A percentile compares a stretch with the other conserved stretches of the same genome.
Evolutionary conservation across 2,329 filamentous ascomycete species (phyloP).

Genomic region (Blastomyces emzantsi): DNA sequence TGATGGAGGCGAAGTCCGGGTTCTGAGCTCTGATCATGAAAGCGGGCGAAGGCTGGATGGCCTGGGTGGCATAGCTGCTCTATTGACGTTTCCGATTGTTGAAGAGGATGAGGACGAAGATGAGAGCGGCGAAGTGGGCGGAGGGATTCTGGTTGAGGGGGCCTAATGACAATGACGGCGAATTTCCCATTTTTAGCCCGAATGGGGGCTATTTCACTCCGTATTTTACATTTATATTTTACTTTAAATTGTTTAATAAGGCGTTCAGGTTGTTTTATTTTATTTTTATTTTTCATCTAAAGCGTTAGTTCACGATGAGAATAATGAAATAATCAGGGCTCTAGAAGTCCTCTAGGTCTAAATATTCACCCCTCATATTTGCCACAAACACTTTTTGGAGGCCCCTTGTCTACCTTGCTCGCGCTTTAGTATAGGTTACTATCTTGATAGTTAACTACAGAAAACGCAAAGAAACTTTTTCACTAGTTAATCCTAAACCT

Average conservation of each 20-base stretch:
- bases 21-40: constrained; percentile 91
- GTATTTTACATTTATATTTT: neutral
- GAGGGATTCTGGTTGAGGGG: neutral
- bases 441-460: no score
- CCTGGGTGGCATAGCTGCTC: constrained; percentile 78
- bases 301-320: neutral
- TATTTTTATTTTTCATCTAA: neutral
- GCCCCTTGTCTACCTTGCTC: neutral
- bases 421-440: neutral
- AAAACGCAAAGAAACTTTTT: no score
- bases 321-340: neutral
- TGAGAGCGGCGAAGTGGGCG: neutral
- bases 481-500: no score
- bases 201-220: neutral
- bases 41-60: constrained; percentile 78
- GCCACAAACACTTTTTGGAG: neutral
- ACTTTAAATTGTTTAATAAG: neutral
- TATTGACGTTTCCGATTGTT: constrained; percentile 77
- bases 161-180: neutral
- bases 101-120: constrained; percentile 67
- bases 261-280: neutral
- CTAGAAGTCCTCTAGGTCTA: neutral
- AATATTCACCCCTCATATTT: neutral
- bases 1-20: constrained; percentile 74
- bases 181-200: neutral